Conservation (phyloP, 1,139 yeast genomes). For the Debaryomyces fabryi region DNA sequence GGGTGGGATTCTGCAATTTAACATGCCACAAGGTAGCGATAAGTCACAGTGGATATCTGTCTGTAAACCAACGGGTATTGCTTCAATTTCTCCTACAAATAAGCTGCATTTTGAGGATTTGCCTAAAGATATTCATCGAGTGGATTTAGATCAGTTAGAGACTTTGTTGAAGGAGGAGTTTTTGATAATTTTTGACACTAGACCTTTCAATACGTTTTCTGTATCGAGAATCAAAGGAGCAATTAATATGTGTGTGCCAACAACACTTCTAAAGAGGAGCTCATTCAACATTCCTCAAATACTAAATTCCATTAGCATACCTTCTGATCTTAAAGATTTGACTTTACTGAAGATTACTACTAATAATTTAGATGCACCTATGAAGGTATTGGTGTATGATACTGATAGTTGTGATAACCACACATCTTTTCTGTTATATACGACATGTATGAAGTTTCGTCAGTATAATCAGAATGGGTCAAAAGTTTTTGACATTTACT, state of each 20-base stretch:
- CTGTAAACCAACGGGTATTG: background rate
- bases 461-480: constrained; percentile 17
- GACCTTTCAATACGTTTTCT: constrained; percentile 40
- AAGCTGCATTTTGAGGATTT: constrained; percentile 14
- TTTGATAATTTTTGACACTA: constrained; percentile 34
- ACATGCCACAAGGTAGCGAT: background rate
- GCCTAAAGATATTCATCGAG: constrained; percentile 9
- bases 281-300: constrained; percentile 36
- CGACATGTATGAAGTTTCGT: constrained; percentile 45
- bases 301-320: constrained; percentile 31
- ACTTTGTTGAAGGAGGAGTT: constrained; percentile 1
- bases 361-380: constrained; percentile 16
- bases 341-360: constrained; percentile 18
- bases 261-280: constrained; percentile 42
- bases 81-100: constrained; percentile 15
- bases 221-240: constrained; percentile 31
- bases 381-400: constrained; percentile 57
- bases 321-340: constrained; percentile 19
- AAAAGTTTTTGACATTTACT: constrained; percentile 28
- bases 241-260: constrained; percentile 43
- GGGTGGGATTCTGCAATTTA: background rate
- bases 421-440: constrained; percentile 42
- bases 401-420: constrained; percentile 26
- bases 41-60: background rate
- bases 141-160: constrained; percentile 6